These are phyloP conservation scores for Diversispora eburnea DNA, from an alignment of 192 early-diverging fungal genomes.

Conservation along the genomic window DNA sequence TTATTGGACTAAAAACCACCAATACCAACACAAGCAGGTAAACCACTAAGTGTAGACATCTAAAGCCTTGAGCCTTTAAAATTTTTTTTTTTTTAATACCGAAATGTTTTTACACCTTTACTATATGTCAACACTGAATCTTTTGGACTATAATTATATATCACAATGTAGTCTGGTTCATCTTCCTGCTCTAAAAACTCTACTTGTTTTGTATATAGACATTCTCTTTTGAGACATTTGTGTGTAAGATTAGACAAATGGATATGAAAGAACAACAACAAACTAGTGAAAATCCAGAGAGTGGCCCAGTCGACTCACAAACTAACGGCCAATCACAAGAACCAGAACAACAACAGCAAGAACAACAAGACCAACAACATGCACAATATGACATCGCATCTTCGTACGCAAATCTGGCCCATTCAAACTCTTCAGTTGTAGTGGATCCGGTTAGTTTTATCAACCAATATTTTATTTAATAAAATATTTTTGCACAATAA, in stretches of 20 bases:
- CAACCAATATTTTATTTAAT: background rate
- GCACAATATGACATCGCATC: background rate
- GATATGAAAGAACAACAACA: slow-evolving; percentile 23
- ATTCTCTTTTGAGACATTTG: background rate
- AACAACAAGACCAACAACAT: slow-evolving; percentile 19
- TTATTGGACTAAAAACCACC: slow-evolving; percentile 33
- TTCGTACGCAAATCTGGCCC: slow-evolving; percentile 7
- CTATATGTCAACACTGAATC: too few relatives aligned
- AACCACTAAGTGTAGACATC: slow-evolving; percentile 9
- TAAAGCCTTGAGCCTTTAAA: background rate
- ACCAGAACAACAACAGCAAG: slow-evolving; percentile 17
- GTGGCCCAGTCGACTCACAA: background rate
- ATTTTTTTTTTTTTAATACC: slow-evolving; percentile 1
- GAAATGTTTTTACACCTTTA: background rate
- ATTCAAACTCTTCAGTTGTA: slow-evolving; percentile 10
- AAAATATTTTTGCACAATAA: too few relatives aligned
- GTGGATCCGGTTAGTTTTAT: slow-evolving; percentile 24
- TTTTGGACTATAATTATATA: too few relatives aligned
- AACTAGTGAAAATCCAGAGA: background rate
- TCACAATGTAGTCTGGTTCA: background rate
- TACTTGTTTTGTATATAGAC: too few relatives aligned
- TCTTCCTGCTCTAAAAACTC: background rate
- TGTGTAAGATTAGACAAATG: background rate
- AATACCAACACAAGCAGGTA: slow-evolving; percentile 32
- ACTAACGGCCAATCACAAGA: slow-evolving; percentile 24